A percentile compares a stretch with the other conserved stretches of the same genome.
phyloP scores from a whole-genome alignment of 1,284 basidiomycete species.

The Irpex sp. region DNA sequence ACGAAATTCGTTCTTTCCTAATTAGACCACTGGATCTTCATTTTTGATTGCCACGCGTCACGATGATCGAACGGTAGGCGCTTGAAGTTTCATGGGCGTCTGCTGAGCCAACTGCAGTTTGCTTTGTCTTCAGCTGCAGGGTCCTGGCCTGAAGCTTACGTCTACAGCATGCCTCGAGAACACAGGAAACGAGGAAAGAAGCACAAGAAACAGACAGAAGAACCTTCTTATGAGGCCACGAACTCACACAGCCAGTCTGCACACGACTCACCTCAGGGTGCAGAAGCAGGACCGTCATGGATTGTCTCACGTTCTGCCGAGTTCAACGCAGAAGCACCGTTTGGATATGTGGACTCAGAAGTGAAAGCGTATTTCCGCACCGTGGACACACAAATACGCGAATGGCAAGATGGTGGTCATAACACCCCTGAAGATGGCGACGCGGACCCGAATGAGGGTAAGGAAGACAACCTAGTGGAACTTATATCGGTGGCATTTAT shows the following conservation, averaged over 20 bases:
- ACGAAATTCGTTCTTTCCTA: slow-evolving; percentile 3
- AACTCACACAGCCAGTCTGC: neutral
- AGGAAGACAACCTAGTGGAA: neutral
- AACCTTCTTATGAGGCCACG: slow-evolving; percentile 23
- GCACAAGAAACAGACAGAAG: slow-evolving; percentile 48
- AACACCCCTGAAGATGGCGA: slow-evolving; percentile 34
- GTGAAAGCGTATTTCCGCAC: slow-evolving; percentile 89
- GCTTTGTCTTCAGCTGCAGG: neutral
- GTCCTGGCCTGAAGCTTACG: neutral
- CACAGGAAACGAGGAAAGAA: slow-evolving; percentile 75
- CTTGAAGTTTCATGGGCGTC: neutral
- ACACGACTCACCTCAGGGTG: slow-evolving; percentile 14
- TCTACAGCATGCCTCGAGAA: slow-evolving; percentile 61
- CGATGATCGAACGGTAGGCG: neutral
- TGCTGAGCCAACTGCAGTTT: neutral
- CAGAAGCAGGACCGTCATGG: slow-evolving; percentile 56
- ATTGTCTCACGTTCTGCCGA: slow-evolving; percentile 44
- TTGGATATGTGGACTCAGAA: slow-evolving; percentile 84
- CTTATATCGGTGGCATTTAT: neutral
- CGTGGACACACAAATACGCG: slow-evolving; percentile 80
- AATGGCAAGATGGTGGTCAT: slow-evolving; percentile 65
- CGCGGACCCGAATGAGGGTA: slow-evolving; percentile 76
- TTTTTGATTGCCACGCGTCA: slow-evolving; percentile 4
- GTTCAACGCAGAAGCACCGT: slow-evolving; percentile 70
- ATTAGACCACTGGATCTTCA: neutral